Evolutionary conservation across 2,329 filamentous ascomycete species (phyloP), one percentile per base, ranked within the genome.

Genomic region (Penicillium sp.): DNA sequence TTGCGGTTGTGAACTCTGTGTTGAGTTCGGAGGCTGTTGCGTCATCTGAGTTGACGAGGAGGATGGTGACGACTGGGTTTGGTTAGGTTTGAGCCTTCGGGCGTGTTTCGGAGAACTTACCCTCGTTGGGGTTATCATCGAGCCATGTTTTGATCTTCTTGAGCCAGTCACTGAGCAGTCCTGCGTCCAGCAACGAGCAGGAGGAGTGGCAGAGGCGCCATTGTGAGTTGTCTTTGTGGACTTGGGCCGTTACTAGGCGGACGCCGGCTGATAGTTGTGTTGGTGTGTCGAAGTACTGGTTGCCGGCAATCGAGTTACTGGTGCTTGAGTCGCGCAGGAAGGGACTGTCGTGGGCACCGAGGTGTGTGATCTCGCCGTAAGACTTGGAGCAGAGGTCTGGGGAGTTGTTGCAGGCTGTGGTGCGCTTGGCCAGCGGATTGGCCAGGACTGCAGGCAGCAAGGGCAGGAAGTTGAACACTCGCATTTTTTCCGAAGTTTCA

Each of bases 361-460:
- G 83, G 71, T 92, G 83, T 3, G 90, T 92, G 63, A 94, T 83
- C 62, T 88, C 85, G 75, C 85, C 86, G 77, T 94, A 94, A 16
- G 83, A 76, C 59, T 84, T 84, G 57, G 76, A 78, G 78, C 91
- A 94, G 39, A 94, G 82, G 42, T 80, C 76, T 0, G 89, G 88
- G 1, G 88, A 91, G 79, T 93, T 93, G 77, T 94, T 94, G 82
- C 91, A 94, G 31, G 86, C 84, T 21, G 73, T 74, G 10, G 71
- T 53, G 56, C 60, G 76, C 56, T 61, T 70, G 32, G 40, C 61
- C 31, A 71, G 45, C 11, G 65, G 59, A 42, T 63, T 65, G 44
- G 69, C 70, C 11, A 66, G 61, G 9, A 59, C 65, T 16, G 67
- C 56, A 13, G 68, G 65, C 27, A 73, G 56, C 42, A 72, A 60